Percentiles rank a stretch among this genome's conserved stretches.
Conservation (phyloP, 768 basidiomycete species). For the Amanita molliuscula region DNA sequence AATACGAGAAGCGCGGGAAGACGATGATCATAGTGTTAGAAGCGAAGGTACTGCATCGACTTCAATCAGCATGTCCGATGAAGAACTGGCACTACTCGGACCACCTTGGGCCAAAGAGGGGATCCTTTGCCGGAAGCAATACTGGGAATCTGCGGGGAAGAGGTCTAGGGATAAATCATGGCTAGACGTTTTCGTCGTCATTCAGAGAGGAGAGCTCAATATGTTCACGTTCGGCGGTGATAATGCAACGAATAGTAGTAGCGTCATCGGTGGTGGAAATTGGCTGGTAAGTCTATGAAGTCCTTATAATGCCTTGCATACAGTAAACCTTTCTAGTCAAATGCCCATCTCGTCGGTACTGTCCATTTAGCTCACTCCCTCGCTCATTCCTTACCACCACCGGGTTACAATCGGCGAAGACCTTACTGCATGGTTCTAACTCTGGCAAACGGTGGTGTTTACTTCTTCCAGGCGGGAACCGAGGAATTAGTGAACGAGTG, state of each 20-base stretch:
- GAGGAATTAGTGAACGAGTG: conserved; percentile 98
- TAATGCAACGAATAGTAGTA: conserved; percentile 46
- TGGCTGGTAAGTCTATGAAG: conserved; percentile 71
- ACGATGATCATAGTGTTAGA: conserved; percentile 62
- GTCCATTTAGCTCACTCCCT: conserved; percentile 82
- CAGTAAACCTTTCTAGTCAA: conserved; percentile 43
- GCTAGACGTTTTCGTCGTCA: conserved; percentile 94
- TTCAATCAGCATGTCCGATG: conserved; percentile 83
- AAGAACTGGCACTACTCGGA: conserved; percentile 89
- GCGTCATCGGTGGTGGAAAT: conserved; percentile 84
- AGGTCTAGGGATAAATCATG: conserved; percentile 83
- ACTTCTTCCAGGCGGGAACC: conserved; percentile 97
- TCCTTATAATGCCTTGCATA: background rate
- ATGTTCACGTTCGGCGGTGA: conserved; percentile 93
- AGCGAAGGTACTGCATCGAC: conserved; percentile 61
- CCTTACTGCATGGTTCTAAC: conserved; percentile 95
- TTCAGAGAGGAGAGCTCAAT: conserved; percentile 86
- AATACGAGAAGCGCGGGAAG: conserved; percentile 90
- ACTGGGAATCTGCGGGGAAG: conserved; percentile 80
- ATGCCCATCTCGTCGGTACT: conserved; percentile 76
- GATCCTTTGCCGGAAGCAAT: conserved; percentile 89
- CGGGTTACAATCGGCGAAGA: conserved; percentile 84
- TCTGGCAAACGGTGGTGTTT: conserved; percentile 80
- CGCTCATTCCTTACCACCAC: conserved; percentile 79
- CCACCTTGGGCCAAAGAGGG: conserved; percentile 99